Conservation (phyloP, 1,284 basidiomycete species). For the Marasmius fiardii region DNA sequence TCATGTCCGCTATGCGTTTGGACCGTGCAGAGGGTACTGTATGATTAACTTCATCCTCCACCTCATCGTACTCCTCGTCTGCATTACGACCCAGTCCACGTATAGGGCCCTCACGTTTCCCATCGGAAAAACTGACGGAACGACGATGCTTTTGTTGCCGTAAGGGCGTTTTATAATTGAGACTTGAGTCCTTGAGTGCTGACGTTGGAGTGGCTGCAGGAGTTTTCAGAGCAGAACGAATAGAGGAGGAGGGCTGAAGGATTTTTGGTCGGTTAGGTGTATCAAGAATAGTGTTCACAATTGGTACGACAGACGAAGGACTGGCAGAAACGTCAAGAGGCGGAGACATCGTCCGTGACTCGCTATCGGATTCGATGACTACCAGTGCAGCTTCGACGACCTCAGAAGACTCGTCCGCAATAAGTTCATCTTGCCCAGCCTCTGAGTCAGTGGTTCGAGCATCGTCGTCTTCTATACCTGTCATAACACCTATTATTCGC, state of each 20-base stretch:
- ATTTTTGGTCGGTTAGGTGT: slow-evolving; percentile 10
- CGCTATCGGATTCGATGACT: slow-evolving; percentile 25
- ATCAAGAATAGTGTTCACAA: slow-evolving; percentile 17
- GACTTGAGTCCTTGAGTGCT: slow-evolving; percentile 46
- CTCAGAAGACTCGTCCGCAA: slow-evolving; percentile 25
- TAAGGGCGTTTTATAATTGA: slow-evolving; percentile 48
- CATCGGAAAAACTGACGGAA: slow-evolving; percentile 94
- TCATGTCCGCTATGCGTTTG: slow-evolving; percentile 75
- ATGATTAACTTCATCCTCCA: slow-evolving; percentile 25
- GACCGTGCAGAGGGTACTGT: slow-evolving; percentile 66
- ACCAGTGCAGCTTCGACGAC: slow-evolving; percentile 39
- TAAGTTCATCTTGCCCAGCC: slow-evolving; percentile 25
- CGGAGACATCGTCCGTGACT: background rate
- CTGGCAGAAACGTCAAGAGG: background rate
- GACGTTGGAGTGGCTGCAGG: slow-evolving; percentile 50
- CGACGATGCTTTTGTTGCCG: slow-evolving; percentile 52
- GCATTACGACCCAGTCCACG: slow-evolving; percentile 49
- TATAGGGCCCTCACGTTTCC: slow-evolving; percentile 82
- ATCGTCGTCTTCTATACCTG: slow-evolving; percentile 39
- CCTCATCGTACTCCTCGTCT: slow-evolving; percentile 32
- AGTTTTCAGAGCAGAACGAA: slow-evolving; percentile 56
- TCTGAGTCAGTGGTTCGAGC: slow-evolving; percentile 51
- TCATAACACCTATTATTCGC: slow-evolving; percentile 45
- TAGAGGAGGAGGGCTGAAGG: slow-evolving; percentile 29
- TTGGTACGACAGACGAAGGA: background rate